Percentiles rank a stretch among this genome's conserved stretches.
Conservation (phyloP, 2,329 filamentous ascomycete genomes). For the Cladosporium sp. region DNA sequence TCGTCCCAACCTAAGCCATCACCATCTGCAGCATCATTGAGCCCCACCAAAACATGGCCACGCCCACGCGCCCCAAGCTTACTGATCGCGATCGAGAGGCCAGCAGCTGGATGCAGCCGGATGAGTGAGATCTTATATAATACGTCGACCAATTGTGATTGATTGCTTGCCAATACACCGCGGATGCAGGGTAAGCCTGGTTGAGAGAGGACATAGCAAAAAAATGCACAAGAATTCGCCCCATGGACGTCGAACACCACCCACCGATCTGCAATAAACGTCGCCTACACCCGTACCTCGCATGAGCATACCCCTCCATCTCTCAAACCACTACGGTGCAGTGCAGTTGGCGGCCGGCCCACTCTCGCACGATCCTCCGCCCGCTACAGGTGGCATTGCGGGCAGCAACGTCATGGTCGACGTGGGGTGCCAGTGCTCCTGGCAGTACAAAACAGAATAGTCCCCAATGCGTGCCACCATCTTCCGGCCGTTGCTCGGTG, state of each 20-base stretch:
- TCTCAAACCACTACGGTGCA: not conserved
- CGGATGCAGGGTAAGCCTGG: not conserved
- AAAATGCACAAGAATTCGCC: not conserved
- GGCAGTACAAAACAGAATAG: no score
- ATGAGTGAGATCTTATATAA: conserved; percentile 10
- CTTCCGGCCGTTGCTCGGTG: not conserved
- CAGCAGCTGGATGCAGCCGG: not conserved
- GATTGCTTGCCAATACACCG: not conserved
- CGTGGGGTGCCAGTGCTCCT: not conserved
- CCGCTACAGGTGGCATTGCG: not conserved
- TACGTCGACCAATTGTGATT: not conserved
- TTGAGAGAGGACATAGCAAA: not conserved
- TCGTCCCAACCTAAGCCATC: conserved; percentile 11
- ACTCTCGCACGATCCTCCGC: not conserved
- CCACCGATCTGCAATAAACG: no score
- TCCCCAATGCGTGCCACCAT: no score
- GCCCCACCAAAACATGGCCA: conserved; percentile 9
- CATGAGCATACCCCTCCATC: not conserved
- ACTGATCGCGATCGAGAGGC: conserved; percentile 10
- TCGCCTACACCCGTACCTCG: not conserved
- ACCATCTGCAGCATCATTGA: conserved; percentile 11
- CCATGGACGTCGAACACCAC: no score
- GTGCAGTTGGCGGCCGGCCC: not conserved
- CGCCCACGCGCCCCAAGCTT: conserved; percentile 11
- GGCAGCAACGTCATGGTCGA: not conserved